These are phyloP conservation scores for Herpetospermum pedunculosum DNA, from an alignment of 306 rosid species.

Conservation along the genomic window DNA sequence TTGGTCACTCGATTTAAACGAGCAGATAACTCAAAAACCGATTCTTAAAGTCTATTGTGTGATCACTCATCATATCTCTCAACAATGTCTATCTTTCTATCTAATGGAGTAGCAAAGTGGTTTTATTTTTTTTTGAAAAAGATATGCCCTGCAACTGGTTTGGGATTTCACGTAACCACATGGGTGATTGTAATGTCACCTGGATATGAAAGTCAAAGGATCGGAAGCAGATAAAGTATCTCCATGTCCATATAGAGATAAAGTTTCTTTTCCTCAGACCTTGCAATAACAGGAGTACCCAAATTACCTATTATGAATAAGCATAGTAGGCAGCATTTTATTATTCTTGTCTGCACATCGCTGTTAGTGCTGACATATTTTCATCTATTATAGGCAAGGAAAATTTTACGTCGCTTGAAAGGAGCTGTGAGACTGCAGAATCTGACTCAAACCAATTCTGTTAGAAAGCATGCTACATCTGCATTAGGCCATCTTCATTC, in stretches of 20 bases:
- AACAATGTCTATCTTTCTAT: neutral
- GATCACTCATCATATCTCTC: neutral
- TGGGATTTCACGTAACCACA: neutral
- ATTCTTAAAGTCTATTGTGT: neutral
- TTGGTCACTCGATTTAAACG: neutral
- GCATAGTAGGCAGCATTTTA: neutral
- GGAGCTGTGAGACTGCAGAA: constrained; percentile 56
- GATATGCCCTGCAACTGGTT: neutral
- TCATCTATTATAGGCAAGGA: constrained; percentile 56
- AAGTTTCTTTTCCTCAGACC: neutral
- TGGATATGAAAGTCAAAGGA: neutral
- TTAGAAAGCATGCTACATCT: constrained; percentile 59
- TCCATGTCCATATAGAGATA: neutral
- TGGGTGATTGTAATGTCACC: neutral
- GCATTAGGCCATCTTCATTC: constrained; percentile 66
- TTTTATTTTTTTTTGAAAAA: neutral
- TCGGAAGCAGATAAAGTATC: neutral
- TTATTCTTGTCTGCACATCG: neutral
- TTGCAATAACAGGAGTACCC: neutral
- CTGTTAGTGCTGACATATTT: neutral
- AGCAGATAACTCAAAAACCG: neutral
- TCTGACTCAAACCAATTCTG: constrained; percentile 37
- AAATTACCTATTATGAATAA: neutral
- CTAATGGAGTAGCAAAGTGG: neutral
- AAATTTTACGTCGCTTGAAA: constrained; percentile 52